Base-by-base conservation (phyloP, 345 rosid genomes). In the Ceriops zippeliana region DNA sequence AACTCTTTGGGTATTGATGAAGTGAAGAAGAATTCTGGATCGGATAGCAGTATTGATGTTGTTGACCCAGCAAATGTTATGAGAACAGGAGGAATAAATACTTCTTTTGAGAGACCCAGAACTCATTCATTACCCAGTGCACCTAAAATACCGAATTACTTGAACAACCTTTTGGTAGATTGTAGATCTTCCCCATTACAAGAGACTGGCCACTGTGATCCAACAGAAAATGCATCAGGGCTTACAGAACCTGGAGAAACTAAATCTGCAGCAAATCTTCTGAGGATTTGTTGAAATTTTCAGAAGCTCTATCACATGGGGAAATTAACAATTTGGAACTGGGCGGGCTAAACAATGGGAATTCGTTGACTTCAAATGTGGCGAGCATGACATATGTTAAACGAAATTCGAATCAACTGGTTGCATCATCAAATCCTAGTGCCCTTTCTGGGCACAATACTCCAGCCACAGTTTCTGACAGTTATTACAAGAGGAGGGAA, bases 401-500 rank as follows among this genome's bases (percentile, higher is more conserved):
- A 78, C 80, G 80, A 68, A 88, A 87, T 82, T 87, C 88, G 73
- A 88, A 93, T 86, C 97, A 86, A 79, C 80, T 93, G 83, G 84
- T 89, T 83, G 93, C 96, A 35, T 76, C 95, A 73, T 82, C 87
- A 70, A 83, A 78, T 80, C 68, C 58, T n/a, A 58, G 26, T 58
- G 68, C 51, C 16, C 62, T 65, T 42, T 67, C 85, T 31, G 69
- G 69, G 57, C 78, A 69, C 49, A 69, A 63, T 76, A 82, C 56
- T 60, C 82, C 80, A 65, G 56, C 79, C 60, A 56, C 73, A 47
- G 32, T 79, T 31, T 79, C 89, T 28, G 91, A 89, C 80, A 80
- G 89, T 72, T 91, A 91, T 81, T 91, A 81, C 72, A 95, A 91
- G 83, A 87, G 87, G 79, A 82, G 86, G 61, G 86, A 82, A 79